A percentile compares a stretch with the other conserved stretches of the same genome.
phyloP scores from a whole-genome alignment of 2,329 filamentous ascomycete species.

The Alternaria postmessia region DNA sequence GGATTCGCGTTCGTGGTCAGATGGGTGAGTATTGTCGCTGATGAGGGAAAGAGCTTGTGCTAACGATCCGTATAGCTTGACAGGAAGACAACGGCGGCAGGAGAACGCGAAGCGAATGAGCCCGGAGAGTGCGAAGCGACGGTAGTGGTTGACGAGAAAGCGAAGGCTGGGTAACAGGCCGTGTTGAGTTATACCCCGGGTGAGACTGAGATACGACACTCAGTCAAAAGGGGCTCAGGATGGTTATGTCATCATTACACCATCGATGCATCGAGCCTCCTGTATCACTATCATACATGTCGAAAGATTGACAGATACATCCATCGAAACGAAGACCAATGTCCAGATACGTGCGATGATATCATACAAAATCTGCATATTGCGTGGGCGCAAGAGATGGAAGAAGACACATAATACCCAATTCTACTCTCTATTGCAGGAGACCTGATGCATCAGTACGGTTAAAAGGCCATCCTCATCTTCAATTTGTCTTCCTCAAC shows the following conservation, averaged over 20 bases:
- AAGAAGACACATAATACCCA: neutral
- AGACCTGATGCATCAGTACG: neutral
- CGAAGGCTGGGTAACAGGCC: neutral
- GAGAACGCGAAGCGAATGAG: neutral
- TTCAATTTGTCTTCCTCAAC: constrained; percentile 28
- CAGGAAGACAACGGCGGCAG: neutral
- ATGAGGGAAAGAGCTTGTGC: neutral
- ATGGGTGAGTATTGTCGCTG: constrained; percentile 25
- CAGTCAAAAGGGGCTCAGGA: neutral
- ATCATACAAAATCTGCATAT: neutral
- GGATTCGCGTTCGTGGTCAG: constrained; percentile 19
- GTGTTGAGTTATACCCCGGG: neutral
- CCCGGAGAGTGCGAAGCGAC: neutral
- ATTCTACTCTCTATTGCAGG: neutral
- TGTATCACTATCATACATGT: neutral
- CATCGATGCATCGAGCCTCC: neutral
- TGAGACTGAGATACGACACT: neutral
- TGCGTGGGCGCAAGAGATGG: neutral
- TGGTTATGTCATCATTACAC: neutral
- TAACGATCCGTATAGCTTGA: constrained; percentile 9
- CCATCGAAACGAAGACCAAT: neutral
- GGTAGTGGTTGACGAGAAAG: constrained; percentile 2
- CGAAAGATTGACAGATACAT: neutral
- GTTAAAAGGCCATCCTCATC: constrained; percentile 12
- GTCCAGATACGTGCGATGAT: neutral